Base-by-base conservation (phyloP, 306 rosid species). In the Glycyrrhiza uralensis region DNA sequence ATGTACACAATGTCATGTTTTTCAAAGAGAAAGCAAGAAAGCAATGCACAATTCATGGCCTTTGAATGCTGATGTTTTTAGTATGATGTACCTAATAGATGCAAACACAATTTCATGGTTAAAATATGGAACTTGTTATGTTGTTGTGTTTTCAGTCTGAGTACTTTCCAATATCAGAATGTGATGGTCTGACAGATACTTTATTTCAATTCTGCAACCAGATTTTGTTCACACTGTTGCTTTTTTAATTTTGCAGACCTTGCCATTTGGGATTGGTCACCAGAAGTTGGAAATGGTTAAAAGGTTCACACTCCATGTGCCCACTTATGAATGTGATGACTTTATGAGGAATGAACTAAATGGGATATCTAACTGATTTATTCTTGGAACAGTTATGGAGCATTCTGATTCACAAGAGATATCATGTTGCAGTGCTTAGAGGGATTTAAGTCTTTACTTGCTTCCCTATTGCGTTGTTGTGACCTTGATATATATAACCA, bases 401-500 rank as follows among this genome's bases (percentile, higher is more conserved):
- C 22, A 81, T 75, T 79, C 75, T 90, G 96, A 90, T 87, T 79
- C 70, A 47, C 76, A 24, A 66, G 76, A 74, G 87, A 82, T 90
- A 90, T 60, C 89, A 90, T 90, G 96, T 76, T 90, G 89, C 98
- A 59, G 93, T 92, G 88, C 85, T 22, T 87, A 79, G 96, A 84
- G 75, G 93, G 93, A 76, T 3, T 82, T 33, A 87, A 82, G 89
- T 76, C 72, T 78, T 59, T 88, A 38, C 81, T 78, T 74, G 80
- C 92, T 85, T 84, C 91, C 81, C 39, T 90, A 38, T 77, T 88
- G 75, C 86, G 79, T 35, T 88, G 91, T 79, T 93, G 87, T 85
- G 96, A 85, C 76, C 75, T 93, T 66, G 98, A 88, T 69, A 64
- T 88, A 75, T 88, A 80, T 74, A 90, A 86, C 41, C 96, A 85